Evolutionary conservation across 805 yeast genomes (phyloP), one percentile per base, ranked within the genome.

Genomic region (Suhomyces kilbournensis): DNA sequence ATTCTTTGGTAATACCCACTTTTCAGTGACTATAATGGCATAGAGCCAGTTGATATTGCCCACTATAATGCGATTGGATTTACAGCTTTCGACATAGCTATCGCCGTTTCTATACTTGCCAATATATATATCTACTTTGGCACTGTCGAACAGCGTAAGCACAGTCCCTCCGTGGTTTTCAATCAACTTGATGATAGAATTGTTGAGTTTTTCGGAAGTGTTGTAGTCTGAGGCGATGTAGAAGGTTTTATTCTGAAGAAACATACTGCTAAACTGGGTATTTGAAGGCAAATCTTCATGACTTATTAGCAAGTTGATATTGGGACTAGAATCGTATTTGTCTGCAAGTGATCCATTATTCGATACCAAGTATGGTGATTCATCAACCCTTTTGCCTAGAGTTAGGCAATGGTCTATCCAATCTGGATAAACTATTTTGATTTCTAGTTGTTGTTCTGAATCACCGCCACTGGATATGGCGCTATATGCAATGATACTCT

Each of bases 11-110:
- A 78, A 62, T 1, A 77, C 71, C 82, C 87, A 86, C 40, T 70
- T 65, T 19, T 77, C 70, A 51, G 79, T 75, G 26, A 81, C 76
- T 49, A 87, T 66, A 78, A 89, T 78, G 70, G 83, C 78, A 60
- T 83, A 87, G 1, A 93, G 64, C 97, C 97, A 92, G 38, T 78
- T 75, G 15, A 89, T 60, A 59, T 84, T 89, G 0, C 93, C 97
- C 5, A 73, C 69, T 3, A 84, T 79, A 7, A 71, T 63, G 28
- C 77, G 49, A 1, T 72, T 66, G 7, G 67, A 62, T 28, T 67
- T 62, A 43, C 76, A 67, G 1, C 90, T 84, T 10, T 61, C 51
- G 2, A 69, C 59, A 61, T 81, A 89, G 19, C 79, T 81, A 1
- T 70, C 71, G 0, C 93, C 93, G 1, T 71, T 71, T 12, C 92